Percentiles rank a stretch among this genome's conserved stretches.
These are phyloP conservation scores for Bipolaris zeicola DNA, from an alignment of 2,329 filamentous ascomycete species.

Conservation along the genomic window DNA sequence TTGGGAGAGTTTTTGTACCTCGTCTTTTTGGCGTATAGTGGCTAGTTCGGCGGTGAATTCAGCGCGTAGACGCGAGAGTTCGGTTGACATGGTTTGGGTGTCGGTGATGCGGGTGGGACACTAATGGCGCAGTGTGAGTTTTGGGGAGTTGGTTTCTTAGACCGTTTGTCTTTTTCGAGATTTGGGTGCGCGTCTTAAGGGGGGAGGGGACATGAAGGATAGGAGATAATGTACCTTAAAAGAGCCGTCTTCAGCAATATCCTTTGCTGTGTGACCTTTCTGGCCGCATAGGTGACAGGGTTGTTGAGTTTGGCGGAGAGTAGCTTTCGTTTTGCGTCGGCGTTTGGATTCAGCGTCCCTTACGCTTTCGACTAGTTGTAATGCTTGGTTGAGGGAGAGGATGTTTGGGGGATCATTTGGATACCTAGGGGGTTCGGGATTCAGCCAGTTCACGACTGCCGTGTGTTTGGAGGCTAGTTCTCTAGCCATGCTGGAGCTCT, in stretches of 20 bases:
- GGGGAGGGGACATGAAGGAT: background rate
- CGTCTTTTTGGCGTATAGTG: background rate
- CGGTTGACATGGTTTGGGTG: background rate
- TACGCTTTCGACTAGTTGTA: background rate
- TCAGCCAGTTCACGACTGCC: background rate
- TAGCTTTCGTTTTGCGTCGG: background rate
- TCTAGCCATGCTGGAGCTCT: conserved; percentile 6
- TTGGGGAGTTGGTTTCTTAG: background rate
- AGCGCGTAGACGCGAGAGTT: background rate
- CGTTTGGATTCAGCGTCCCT: background rate
- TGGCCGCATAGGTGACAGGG: background rate
- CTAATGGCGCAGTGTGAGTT: background rate
- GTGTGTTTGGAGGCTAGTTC: background rate
- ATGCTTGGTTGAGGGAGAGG: background rate
- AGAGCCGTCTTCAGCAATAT: background rate
- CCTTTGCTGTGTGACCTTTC: background rate
- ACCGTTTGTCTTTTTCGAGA: background rate
- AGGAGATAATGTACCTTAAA: background rate
- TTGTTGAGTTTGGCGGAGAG: too few species aligned
- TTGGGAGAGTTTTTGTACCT: too few species aligned
- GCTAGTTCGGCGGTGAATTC: background rate
- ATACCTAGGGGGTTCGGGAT: too few species aligned
- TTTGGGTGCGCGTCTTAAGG: background rate
- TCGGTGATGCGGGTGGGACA: background rate
- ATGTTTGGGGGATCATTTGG: background rate